phyloP scores from a whole-genome alignment of 225 moss, liverwort and hornwort species.

The Sphagnum tenellum region DNA sequence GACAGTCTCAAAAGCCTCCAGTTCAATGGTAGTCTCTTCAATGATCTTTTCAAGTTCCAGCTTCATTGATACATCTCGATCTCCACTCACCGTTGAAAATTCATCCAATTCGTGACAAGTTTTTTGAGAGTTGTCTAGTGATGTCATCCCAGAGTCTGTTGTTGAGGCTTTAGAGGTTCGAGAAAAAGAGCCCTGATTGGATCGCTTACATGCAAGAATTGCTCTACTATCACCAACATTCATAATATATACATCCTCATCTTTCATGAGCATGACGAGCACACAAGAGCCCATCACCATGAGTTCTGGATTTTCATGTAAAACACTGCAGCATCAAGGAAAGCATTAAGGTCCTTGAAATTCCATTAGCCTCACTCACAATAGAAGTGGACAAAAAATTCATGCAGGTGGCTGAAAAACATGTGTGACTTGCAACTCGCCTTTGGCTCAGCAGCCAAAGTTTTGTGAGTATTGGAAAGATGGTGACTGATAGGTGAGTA shows the following conservation, averaged over 20 bases:
- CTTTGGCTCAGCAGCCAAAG: no score
- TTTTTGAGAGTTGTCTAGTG: slow-evolving; percentile 24
- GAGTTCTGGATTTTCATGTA: slow-evolving; percentile 86
- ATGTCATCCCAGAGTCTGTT: neutral
- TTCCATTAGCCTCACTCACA: no score
- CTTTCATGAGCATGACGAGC: slow-evolving; percentile 99
- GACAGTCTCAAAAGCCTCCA: slow-evolving; percentile 65
- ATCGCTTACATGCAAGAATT: slow-evolving; percentile 77
- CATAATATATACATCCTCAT: slow-evolving; percentile 97
- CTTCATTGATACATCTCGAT: slow-evolving; percentile 75
- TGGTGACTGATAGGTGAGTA: neutral
- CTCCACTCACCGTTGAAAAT: slow-evolving; percentile 43
- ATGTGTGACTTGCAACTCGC: no score
- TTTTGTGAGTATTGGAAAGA: no score
- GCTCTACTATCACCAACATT: slow-evolving; percentile 99
- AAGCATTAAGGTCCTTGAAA: no score
- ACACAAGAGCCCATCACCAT: slow-evolving; percentile 99
- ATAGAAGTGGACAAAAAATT: no score
- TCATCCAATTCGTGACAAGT: slow-evolving; percentile 61
- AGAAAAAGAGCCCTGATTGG: slow-evolving; percentile 44
- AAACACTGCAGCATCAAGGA: slow-evolving; percentile 30
- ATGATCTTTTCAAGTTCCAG: slow-evolving; percentile 91
- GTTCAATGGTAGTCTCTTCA: slow-evolving; percentile 89
- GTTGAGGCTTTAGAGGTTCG: slow-evolving; percentile 29
- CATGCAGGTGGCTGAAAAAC: no score